Evolutionary conservation across 306 rosid genomes (phyloP), one percentile per base, ranked within the genome.

Genomic region (Pyrus communis): DNA sequence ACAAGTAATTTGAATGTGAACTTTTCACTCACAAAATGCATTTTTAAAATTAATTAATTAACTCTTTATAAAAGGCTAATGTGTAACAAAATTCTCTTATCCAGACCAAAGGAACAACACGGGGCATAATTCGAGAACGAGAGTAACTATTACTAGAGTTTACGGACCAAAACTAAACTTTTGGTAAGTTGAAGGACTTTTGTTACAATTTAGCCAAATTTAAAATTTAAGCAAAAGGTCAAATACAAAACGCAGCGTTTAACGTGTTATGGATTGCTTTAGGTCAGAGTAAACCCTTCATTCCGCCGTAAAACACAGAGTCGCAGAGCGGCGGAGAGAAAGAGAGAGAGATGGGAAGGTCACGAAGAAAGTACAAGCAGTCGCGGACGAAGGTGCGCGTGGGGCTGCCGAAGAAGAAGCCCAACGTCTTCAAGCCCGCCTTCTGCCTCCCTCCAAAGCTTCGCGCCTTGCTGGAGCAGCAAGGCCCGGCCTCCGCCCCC

Each of bases 341-440:
- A 67, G 75, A 51, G 67, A 67, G 62, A 38, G 74, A 74, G 74
- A 94, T 92, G 98, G 97, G 96, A 84, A 71, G 98, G 12, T 95
- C 98, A 42, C 87, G 98, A 82, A 90, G 96, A 75, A 95, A 95
- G 81, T 89, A 86, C 77, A 88, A 92, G 93, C 82, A 61, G 70
- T 90, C 91, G 3, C 83, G 89, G 57, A 1, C 91, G 1, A 95
- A 95, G 83, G 97, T 95, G 2, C 87, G 81, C 8, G 95, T 95
- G 18, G 98, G 86, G 0, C 73, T 92, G 8, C 98, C 95, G 10
- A 89, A 85, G 86, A 87, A 82, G 76, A 85, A 95, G 51, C 96
- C 98, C 28, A 40, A 88, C 63, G 67, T 88, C 4, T 84, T 90
- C 86, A 95, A 95, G 79, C 92, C 98, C 0, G 82, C 92, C 7